Evolutionary conservation across 2,329 filamentous ascomycete species (phyloP).

Genomic region (Ilyonectria destructans): DNA sequence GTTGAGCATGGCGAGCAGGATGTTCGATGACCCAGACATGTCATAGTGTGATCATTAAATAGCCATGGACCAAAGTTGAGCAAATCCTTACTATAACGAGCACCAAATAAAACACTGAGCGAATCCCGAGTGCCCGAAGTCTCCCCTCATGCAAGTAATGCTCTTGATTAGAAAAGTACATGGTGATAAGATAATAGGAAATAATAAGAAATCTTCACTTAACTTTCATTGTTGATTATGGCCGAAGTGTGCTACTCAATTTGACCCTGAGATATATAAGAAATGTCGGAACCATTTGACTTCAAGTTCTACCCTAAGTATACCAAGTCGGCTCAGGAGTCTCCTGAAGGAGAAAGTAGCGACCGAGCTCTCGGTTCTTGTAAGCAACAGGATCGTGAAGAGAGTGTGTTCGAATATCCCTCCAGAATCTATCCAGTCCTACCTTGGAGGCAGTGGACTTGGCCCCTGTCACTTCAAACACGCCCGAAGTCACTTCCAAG

Average conservation of each 20-base stretch:
- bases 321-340: constrained; percentile 75
- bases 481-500: neutral
- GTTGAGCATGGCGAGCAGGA: neutral
- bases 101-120: too few relatives aligned
- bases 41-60: neutral
- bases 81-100: too few relatives aligned
- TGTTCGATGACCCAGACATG: neutral
- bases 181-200: too few relatives aligned
- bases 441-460: neutral
- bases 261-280: too few relatives aligned
- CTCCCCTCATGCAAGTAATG: too few relatives aligned
- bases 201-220: too few relatives aligned
- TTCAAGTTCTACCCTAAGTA: constrained; percentile 57
- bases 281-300: too few relatives aligned
- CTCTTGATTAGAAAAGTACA: too few relatives aligned
- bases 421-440: neutral
- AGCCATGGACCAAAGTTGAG: too few relatives aligned
- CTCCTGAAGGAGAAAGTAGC: constrained; percentile 71
- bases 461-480: neutral
- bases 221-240: too few relatives aligned
- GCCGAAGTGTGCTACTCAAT: too few relatives aligned
- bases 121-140: too few relatives aligned
- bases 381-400: constrained; percentile 74
- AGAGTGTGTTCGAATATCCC: neutral
- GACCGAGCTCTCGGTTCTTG: constrained; percentile 75